phyloP scores from a whole-genome alignment of 1,139 yeast species.

The Pichia cactophila region DNA sequence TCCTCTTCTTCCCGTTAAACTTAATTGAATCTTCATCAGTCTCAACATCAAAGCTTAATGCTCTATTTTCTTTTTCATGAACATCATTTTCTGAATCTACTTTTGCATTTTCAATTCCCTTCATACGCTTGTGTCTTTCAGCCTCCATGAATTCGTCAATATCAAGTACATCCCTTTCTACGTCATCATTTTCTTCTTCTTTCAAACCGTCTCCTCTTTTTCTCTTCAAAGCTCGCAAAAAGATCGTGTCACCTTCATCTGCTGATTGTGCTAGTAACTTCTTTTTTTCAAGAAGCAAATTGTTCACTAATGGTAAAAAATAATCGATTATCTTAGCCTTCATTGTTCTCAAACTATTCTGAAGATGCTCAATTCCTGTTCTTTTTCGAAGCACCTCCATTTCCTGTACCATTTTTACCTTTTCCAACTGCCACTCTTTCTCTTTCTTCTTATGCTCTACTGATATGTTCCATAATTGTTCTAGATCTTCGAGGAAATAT shows the following conservation, averaged over 20 bases:
- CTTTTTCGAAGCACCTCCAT: conserved; percentile 4
- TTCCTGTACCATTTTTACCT: neutral
- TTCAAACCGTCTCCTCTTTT: neutral
- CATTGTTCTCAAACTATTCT: conserved; percentile 4
- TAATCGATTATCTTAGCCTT: conserved; percentile 2
- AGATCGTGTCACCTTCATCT: neutral
- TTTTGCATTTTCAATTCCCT: conserved; percentile 42
- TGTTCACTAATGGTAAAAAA: conserved; percentile 9
- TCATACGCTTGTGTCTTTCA: conserved; percentile 28
- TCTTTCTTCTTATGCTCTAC: neutral
- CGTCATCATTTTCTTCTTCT: conserved; percentile 20
- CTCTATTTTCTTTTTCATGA: conserved; percentile 54
- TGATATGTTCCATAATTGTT: neutral
- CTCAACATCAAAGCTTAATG: conserved; percentile 8
- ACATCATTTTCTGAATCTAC: neutral
- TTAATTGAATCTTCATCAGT: neutral
- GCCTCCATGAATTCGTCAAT: conserved; percentile 26
- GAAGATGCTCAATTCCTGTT: conserved; percentile 2
- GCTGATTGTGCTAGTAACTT: neutral
- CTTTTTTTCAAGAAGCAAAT: conserved; percentile 2
- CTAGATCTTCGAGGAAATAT: conserved; percentile 9
- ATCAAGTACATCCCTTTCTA: conserved; percentile 22
- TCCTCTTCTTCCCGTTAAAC: neutral
- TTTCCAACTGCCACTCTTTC: conserved; percentile 3
- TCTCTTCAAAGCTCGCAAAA: conserved; percentile 4